Evolutionary conservation across 495 filamentous ascomycete species (phyloP).

Genomic region (Tricharina praecox): DNA sequence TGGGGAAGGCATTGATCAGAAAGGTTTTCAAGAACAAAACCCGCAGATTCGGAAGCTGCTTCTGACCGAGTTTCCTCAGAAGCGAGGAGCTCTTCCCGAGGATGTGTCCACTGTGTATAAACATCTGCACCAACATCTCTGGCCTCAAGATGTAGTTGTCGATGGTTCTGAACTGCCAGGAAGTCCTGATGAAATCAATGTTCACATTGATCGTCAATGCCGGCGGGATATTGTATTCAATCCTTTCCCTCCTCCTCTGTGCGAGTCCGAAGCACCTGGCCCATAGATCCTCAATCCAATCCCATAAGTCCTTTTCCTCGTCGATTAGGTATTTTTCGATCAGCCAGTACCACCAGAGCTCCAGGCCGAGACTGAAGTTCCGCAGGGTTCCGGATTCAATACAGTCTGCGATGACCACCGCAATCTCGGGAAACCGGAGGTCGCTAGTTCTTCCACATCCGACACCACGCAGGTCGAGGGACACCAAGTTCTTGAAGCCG

Average conservation of each 20-base stretch:
- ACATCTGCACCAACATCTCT: neutral
- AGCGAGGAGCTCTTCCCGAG: neutral
- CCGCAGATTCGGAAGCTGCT: neutral
- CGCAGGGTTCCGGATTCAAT: neutral
- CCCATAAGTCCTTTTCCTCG: conserved; percentile 8
- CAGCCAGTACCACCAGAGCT: neutral
- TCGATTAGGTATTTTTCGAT: neutral
- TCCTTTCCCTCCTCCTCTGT: too few species aligned
- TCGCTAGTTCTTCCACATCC: neutral
- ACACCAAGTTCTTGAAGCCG: conserved; percentile 13
- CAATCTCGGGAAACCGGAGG: conserved; percentile 10
- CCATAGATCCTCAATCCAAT: conserved; percentile 10
- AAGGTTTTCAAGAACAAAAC: neutral
- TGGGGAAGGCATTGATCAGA: neutral
- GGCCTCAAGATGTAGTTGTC: neutral
- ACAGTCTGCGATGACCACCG: conserved; percentile 8
- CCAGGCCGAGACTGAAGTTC: neutral
- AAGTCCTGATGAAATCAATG: neutral
- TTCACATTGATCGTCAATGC: neutral
- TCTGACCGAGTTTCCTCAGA: neutral
- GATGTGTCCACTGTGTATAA: neutral
- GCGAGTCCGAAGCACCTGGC: conserved; percentile 8
- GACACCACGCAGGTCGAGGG: conserved; percentile 12
- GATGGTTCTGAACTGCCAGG: neutral
- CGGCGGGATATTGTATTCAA: too few species aligned